A percentile compares a stretch with the other conserved stretches of the same genome.
These are phyloP conservation scores for Pseudozyma sp. DNA, from an alignment of 1,284 basidiomycete species.

Conservation along the genomic window DNA sequence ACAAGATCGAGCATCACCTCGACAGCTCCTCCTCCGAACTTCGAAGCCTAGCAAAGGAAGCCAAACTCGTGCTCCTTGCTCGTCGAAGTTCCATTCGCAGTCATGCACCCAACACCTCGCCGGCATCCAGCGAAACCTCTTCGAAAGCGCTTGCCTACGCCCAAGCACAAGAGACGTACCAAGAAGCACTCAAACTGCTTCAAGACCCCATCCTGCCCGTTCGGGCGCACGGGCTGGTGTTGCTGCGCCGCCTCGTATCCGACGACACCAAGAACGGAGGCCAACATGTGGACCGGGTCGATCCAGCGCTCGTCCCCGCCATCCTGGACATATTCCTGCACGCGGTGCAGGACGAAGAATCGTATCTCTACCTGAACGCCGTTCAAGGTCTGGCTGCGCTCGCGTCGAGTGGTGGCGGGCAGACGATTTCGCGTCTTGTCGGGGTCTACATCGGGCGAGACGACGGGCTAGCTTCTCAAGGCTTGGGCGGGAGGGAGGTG, in stretches of 20 bases:
- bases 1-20: constrained; percentile 49
- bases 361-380: constrained; percentile 92
- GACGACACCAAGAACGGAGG: constrained; percentile 32
- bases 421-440: constrained; percentile 49
- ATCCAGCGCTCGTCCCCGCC: constrained; percentile 75
- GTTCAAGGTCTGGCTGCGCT: constrained; percentile 83
- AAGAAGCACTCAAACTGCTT: constrained; percentile 85
- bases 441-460: constrained; percentile 57
- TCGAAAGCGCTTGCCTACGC: constrained; percentile 64
- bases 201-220: constrained; percentile 95
- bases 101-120: not conserved
- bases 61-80: constrained; percentile 82
- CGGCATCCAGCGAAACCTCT: constrained; percentile 32
- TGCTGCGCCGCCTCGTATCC: constrained; percentile 59
- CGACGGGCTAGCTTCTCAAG: constrained; percentile 22
- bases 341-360: constrained; percentile 89
- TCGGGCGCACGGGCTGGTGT: constrained; percentile 82
- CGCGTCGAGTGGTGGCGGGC: constrained; percentile 37
- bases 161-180: constrained; percentile 73
- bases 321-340: constrained; percentile 89
- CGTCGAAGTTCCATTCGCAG: constrained; percentile 70
- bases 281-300: constrained; percentile 28
- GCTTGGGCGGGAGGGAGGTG: constrained; percentile 73
- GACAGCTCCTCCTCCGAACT: constrained; percentile 58
- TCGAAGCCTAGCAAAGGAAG: constrained; percentile 78